These are phyloP conservation scores for Ogataea pilisensis DNA, from an alignment of 805 yeast genomes.

Conservation along the genomic window DNA sequence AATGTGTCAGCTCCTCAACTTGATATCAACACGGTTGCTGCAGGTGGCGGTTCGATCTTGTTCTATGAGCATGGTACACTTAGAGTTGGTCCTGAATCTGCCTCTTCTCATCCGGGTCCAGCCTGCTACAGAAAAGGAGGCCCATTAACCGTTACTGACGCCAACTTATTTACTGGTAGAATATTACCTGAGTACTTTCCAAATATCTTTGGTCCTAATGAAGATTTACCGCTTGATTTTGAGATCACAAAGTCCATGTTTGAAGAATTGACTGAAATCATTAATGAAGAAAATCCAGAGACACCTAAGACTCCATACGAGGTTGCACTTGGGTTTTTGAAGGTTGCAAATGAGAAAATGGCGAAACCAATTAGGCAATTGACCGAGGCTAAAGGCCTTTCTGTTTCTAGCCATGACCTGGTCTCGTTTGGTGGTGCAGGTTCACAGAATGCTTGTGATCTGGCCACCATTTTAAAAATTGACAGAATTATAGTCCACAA, in stretches of 20 bases:
- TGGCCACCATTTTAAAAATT: constrained; percentile 70
- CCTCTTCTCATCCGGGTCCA: constrained; percentile 87
- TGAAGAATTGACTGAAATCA: constrained; percentile 45
- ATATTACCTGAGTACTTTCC: constrained; percentile 74
- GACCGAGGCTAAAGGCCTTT: constrained; percentile 81
- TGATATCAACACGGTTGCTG: constrained; percentile 31
- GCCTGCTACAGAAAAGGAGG: constrained; percentile 87
- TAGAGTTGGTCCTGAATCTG: constrained; percentile 83
- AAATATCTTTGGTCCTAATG: constrained; percentile 77
- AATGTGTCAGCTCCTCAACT: constrained; percentile 34
- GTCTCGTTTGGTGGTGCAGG: constrained; percentile 94
- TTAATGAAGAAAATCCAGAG: constrained; percentile 49
- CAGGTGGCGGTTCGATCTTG: constrained; percentile 59
- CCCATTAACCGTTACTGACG: constrained; percentile 81
- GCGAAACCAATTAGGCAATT: constrained; percentile 83
- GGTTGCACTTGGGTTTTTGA: constrained; percentile 76
- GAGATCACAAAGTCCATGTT: constrained; percentile 50
- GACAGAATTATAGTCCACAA: constrained; percentile 67
- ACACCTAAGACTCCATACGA: constrained; percentile 50
- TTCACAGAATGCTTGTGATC: constrained; percentile 82
- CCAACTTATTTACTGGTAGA: constrained; percentile 69
- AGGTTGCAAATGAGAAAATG: constrained; percentile 86
- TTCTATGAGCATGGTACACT: constrained; percentile 68
- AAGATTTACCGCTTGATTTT: constrained; percentile 62
- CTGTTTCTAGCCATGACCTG: constrained; percentile 58